Evolutionary conservation across 1,284 basidiomycete genomes (phyloP).

Genomic region (Trichosporon ovoides): DNA sequence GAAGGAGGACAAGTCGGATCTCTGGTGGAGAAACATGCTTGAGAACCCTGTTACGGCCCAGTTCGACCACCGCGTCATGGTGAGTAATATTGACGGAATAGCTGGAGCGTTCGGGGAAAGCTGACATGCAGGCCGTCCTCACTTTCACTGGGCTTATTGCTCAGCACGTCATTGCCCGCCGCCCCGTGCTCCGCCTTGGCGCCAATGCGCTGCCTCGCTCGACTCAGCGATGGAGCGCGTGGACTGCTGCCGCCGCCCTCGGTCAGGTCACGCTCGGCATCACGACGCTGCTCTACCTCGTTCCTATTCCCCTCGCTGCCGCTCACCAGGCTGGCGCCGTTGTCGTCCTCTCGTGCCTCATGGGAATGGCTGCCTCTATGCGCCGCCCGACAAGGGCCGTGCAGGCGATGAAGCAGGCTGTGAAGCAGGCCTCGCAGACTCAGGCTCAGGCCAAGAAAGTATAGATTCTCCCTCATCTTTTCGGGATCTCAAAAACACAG

Average conservation of each 20-base stretch:
- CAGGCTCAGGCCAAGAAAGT: neutral
- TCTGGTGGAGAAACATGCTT: constrained; percentile 88
- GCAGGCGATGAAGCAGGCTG: constrained; percentile 17
- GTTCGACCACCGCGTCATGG: constrained; percentile 89
- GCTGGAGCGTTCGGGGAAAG: neutral
- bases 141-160: constrained; percentile 68
- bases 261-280: constrained; percentile 86
- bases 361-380: constrained; percentile 69
- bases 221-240: constrained; percentile 59
- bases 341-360: constrained; percentile 74
- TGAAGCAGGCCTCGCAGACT: constrained; percentile 1
- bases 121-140: constrained; percentile 61
- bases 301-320: constrained; percentile 86
- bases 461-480: neutral
- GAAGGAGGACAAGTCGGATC: constrained; percentile 61
- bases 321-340: constrained; percentile 94
- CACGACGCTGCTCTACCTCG: constrained; percentile 85
- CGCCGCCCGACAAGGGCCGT: constrained; percentile 67
- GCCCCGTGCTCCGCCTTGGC: constrained; percentile 57
- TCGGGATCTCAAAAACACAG: no score
- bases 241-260: constrained; percentile 75
- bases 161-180: constrained; percentile 59
- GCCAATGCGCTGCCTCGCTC: constrained; percentile 62
- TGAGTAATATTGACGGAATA: no score
- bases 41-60: constrained; percentile 98